A percentile compares a stretch with the other conserved stretches of the same genome.
These are phyloP conservation scores for Chalciporus piperatus DNA, from an alignment of 768 basidiomycete genomes.

Conservation along the genomic window DNA sequence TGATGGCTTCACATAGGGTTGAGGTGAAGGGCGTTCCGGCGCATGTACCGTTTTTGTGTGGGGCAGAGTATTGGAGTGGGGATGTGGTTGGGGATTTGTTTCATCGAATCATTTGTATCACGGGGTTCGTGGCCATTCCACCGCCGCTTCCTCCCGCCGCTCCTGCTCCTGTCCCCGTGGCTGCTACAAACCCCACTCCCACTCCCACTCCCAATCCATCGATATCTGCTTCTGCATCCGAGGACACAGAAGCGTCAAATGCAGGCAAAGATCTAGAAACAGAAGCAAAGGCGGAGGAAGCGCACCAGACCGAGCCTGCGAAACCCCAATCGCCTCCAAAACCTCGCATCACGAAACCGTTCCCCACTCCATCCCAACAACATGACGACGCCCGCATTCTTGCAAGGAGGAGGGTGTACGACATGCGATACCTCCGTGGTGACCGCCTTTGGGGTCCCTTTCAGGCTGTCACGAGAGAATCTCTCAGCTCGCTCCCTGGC, in stretches of 20 bases:
- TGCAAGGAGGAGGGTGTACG: slow-evolving; percentile 29
- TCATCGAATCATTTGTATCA: slow-evolving; percentile 42
- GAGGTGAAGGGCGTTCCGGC: slow-evolving; percentile 18
- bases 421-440: slow-evolving; percentile 29
- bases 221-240: not conserved
- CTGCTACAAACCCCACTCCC: no score
- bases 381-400: slow-evolving; percentile 25
- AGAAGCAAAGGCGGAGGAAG: not conserved
- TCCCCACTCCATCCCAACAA: slow-evolving; percentile 16
- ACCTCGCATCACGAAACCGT: not conserved
- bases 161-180: no score
- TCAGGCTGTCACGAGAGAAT: slow-evolving; percentile 14
- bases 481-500: not conserved
- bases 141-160: slow-evolving; percentile 9
- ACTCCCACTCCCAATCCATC: no score
- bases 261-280: not conserved
- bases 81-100: slow-evolving; percentile 37
- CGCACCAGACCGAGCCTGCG: not conserved
- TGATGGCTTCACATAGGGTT: slow-evolving; percentile 19
- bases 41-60: slow-evolving; percentile 12
- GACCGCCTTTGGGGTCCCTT: slow-evolving; percentile 31
- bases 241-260: not conserved
- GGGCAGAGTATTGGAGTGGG: slow-evolving; percentile 22
- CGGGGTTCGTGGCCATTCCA: slow-evolving; percentile 39
- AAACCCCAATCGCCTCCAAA: no score